Percentiles rank a stretch among this genome's conserved stretches.
Conservation (phyloP, 2,329 filamentous ascomycete genomes). For the Myriosclerotinia scirpicola region DNA sequence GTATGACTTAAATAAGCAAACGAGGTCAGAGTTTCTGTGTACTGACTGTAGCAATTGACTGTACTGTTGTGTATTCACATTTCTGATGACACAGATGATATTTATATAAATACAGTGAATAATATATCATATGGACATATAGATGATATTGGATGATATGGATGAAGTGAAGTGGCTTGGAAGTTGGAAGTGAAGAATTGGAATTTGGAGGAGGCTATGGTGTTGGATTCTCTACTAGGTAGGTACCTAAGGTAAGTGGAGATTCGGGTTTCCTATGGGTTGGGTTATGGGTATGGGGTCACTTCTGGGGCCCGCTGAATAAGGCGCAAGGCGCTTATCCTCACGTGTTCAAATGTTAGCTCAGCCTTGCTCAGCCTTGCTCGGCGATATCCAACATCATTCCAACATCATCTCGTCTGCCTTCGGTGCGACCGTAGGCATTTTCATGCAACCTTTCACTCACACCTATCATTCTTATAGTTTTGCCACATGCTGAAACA, state of each 20-base stretch:
- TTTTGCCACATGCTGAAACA: background rate
- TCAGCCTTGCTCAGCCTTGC: conserved; percentile 1
- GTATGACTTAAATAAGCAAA: conserved; percentile 5
- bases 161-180: conserved; percentile 1
- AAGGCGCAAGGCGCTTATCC: background rate
- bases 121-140: too few relatives aligned
- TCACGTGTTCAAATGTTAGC: background rate
- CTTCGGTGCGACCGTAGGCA: background rate
- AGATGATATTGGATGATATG: background rate
- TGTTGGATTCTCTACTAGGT: background rate
- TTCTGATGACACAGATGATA: background rate
- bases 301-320: background rate
- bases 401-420: too few relatives aligned
- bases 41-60: too few relatives aligned
- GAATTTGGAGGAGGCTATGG: conserved; percentile 6
- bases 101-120: background rate
- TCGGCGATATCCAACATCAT: too few relatives aligned
- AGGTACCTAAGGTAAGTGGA: too few relatives aligned
- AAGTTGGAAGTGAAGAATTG: background rate
- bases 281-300: background rate
- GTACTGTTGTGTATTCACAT: background rate
- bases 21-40: background rate
- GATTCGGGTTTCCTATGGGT: background rate
- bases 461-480: background rate
- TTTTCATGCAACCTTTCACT: background rate